Conservation (phyloP, 257 asterid genomes). For the Penstemon barbatus region DNA sequence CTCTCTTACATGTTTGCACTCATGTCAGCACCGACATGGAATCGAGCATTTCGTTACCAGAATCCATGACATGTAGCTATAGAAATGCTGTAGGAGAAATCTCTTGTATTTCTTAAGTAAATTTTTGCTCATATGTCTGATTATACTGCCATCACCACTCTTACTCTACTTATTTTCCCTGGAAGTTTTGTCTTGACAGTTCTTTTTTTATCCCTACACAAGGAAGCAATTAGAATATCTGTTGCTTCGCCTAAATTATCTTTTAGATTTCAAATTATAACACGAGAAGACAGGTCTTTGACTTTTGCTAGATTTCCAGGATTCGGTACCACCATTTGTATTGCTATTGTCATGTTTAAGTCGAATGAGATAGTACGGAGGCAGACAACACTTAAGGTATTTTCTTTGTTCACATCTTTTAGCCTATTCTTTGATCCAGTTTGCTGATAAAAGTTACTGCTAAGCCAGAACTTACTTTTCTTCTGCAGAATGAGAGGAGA, state of each 20-base stretch:
- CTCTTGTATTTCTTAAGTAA: not conserved
- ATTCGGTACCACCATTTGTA: slow-evolving; percentile 66
- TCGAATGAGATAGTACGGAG: slow-evolving; percentile 78
- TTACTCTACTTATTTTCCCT: too few species aligned
- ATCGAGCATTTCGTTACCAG: not conserved
- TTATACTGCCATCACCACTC: not conserved
- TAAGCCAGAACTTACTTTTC: slow-evolving; percentile 26
- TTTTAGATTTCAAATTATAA: not conserved
- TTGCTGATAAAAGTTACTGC: slow-evolving; percentile 9
- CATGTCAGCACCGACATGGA: not conserved
- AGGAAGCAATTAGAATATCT: not conserved
- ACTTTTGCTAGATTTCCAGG: slow-evolving; percentile 46
- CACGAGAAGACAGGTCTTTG: slow-evolving; percentile 15
- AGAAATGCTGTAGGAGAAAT: not conserved
- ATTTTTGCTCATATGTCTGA: not conserved
- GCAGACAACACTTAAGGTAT: slow-evolving; percentile 89
- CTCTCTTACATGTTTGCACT: not conserved
- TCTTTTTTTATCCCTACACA: too few species aligned
- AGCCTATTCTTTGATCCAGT: not conserved
- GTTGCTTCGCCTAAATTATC: not conserved
- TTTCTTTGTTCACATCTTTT: slow-evolving; percentile 8
- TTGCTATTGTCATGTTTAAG: slow-evolving; percentile 85
- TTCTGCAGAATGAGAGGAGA: slow-evolving; percentile 74
- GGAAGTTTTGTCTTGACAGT: too few species aligned
- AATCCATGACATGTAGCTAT: not conserved